These are phyloP conservation scores for Plantago coronopus DNA, from an alignment of 305 asterid genomes.

Conservation along the genomic window DNA sequence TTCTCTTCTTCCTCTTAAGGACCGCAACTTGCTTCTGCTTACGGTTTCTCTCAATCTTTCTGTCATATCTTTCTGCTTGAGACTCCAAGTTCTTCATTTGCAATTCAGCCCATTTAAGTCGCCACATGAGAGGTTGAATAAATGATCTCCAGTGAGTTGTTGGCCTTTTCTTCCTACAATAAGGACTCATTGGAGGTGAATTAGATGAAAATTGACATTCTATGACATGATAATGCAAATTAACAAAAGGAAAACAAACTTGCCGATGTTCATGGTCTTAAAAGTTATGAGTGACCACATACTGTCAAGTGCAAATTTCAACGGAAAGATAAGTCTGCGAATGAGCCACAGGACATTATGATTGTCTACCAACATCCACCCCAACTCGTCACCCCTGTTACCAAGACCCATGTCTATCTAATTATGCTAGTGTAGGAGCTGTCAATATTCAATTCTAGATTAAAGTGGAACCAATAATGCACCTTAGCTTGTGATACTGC, in stretches of 20 bases:
- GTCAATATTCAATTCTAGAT: no score
- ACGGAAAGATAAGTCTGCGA: not conserved
- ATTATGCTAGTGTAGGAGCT: no score
- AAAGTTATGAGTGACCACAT: no score
- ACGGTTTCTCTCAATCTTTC: conserved; percentile 41
- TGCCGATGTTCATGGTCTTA: not conserved
- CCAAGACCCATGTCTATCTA: not conserved
- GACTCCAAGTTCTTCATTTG: conserved; percentile 52
- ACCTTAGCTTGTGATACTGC: no score
- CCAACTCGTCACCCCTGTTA: not conserved
- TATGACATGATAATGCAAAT: not conserved
- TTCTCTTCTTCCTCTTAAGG: conserved; percentile 74
- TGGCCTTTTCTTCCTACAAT: conserved; percentile 57
- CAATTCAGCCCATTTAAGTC: conserved; percentile 87
- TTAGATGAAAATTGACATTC: not conserved
- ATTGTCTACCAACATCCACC: not conserved
- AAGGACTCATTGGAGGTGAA: conserved; percentile 15
- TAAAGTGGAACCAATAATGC: no score
- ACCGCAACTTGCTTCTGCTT: conserved; percentile 32
- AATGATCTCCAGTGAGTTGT: conserved; percentile 73
- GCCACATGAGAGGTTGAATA: conserved; percentile 77
- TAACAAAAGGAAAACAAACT: no score
- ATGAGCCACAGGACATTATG: not conserved
- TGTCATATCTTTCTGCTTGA: conserved; percentile 49
- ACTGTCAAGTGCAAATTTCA: not conserved